Conservation (phyloP, 257 asterid species). For the Solanum paucissectum region DNA sequence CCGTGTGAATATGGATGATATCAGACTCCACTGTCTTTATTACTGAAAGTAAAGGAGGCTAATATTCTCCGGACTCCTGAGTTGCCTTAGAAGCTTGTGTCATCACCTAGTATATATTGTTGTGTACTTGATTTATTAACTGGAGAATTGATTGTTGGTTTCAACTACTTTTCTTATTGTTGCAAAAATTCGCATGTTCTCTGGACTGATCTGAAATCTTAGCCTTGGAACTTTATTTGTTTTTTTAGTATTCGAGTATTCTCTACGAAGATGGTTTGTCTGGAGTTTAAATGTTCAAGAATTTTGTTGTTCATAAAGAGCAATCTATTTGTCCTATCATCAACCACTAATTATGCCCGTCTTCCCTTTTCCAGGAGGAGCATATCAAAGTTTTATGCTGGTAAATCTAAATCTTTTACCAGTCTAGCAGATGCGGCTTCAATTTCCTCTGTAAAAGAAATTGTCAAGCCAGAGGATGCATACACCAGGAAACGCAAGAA, state of each 20-base stretch:
- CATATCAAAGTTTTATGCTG: conserved; percentile 26
- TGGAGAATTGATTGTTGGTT: not conserved
- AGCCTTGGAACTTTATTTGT: not conserved
- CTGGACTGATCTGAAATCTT: not conserved
- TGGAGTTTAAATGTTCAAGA: not conserved
- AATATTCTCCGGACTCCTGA: not conserved
- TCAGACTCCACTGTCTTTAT: not conserved
- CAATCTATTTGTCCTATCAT: not conserved
- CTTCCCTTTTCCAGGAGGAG: conserved; percentile 25
- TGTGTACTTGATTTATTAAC: not conserved
- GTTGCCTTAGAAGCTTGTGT: not conserved
- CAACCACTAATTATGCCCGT: not conserved
- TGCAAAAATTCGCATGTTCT: not conserved
- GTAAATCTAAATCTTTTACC: conserved; percentile 43
- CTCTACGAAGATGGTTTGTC: not conserved
- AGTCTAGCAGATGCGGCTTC: conserved; percentile 54
- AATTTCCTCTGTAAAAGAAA: conserved; percentile 41
- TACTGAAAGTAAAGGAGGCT: not conserved
- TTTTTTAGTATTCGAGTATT: not conserved
- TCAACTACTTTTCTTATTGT: not conserved
- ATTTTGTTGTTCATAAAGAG: not conserved
- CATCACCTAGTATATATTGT: not conserved
- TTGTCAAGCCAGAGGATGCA: conserved; percentile 56
- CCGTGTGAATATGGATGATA: not conserved
- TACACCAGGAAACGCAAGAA: conserved; percentile 61